Conservation (phyloP, 305 asterid species). For the Solanum hybrid region DNA sequence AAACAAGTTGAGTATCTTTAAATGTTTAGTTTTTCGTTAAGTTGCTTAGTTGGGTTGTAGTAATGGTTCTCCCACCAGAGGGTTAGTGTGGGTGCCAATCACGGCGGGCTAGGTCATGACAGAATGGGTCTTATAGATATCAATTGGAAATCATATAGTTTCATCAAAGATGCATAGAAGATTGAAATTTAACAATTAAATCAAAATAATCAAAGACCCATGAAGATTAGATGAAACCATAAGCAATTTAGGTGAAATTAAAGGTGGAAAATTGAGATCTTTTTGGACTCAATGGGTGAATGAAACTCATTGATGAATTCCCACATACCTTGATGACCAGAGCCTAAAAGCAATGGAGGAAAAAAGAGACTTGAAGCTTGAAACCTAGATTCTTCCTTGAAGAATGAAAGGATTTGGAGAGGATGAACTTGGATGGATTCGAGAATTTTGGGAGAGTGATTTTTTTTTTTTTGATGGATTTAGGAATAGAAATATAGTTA, state of each 20-base stretch:
- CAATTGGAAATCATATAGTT: background rate
- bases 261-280: background rate
- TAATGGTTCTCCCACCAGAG: too few species aligned
- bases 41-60: too few species aligned
- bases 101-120: too few species aligned
- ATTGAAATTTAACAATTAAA: background rate
- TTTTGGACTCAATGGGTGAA: background rate
- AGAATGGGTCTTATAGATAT: background rate
- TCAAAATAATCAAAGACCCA: background rate
- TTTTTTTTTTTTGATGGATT: background rate
- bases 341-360: background rate
- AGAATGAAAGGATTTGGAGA: background rate
- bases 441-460: background rate
- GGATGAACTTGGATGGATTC: background rate
- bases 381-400: background rate
- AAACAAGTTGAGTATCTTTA: too few species aligned
- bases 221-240: background rate
- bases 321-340: background rate
- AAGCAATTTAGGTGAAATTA: background rate
- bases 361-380: background rate
- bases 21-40: too few species aligned
- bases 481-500: background rate
- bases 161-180: background rate
- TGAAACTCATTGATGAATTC: background rate
- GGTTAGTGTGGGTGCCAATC: too few species aligned